Evolutionary conservation across 495 filamentous ascomycete genomes (phyloP).

Genomic region (Penicillium pancosmium): DNA sequence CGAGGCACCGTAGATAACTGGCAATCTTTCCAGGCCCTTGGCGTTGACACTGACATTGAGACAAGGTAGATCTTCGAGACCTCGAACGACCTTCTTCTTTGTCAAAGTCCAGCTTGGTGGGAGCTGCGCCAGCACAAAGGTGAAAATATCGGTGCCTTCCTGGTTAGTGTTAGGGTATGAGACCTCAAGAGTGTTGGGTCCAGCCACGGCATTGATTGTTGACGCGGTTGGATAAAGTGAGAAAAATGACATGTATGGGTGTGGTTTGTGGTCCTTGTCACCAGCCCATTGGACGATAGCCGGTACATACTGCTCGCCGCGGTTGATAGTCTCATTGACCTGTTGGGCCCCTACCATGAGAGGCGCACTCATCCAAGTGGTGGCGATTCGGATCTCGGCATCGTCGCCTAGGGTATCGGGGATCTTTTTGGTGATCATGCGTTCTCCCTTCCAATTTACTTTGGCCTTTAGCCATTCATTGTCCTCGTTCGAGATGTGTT

Average conservation of each 20-base stretch:
- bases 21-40: conserved; percentile 21
- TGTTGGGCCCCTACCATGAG: conserved; percentile 34
- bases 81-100: conserved; percentile 23
- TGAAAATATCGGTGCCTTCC: conserved; percentile 31
- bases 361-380: conserved; percentile 30
- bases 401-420: conserved; percentile 24
- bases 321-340: conserved; percentile 24
- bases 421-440: conserved; percentile 28
- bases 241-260: conserved; percentile 33
- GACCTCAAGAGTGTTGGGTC: conserved; percentile 24
- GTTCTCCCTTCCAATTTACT: conserved; percentile 18
- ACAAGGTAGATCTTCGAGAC: conserved; percentile 28
- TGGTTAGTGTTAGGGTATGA: conserved; percentile 34
- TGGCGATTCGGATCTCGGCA: conserved; percentile 20
- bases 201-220: conserved; percentile 26
- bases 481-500: conserved; percentile 20
- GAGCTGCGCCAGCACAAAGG: conserved; percentile 27
- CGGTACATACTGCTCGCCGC: conserved; percentile 30
- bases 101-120: conserved; percentile 31
- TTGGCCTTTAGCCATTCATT: conserved; percentile 15
- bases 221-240: conserved; percentile 30
- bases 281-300: conserved; percentile 36
- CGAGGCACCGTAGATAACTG: conserved; percentile 26
- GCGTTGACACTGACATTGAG: conserved; percentile 26
- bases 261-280: conserved; percentile 27